Evolutionary conservation across 2,329 filamentous ascomycete species (phyloP), one percentile per base, ranked within the genome.

Genomic region (Epichloe gansuensis): DNA sequence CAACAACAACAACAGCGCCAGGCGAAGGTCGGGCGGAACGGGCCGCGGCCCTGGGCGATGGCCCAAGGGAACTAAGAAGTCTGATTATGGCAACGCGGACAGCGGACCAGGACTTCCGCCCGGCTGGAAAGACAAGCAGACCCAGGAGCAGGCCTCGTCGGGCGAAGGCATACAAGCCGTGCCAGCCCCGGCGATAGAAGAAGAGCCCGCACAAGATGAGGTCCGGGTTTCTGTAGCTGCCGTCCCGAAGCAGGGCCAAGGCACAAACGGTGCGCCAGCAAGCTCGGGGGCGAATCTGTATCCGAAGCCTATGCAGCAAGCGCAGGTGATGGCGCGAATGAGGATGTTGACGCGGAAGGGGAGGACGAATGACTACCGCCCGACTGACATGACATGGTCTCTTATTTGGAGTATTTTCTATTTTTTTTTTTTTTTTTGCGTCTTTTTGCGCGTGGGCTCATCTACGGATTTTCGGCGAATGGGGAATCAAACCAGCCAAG

Each of bases 51-150:
- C 81, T 1, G 81, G 81, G 0, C 74, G 81, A 43, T 85, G 80
- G 80, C 81, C 81, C 0, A 85, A 84, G 62, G 81, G 81, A 5
- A 83, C 81, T 0, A 85, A 83, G 65, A 85, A 85, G 63, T 77
- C 77, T 41, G 81, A 85, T 60, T 85, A 85, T 53, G 81, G 81
- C 0, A 83, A 83, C 56, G 81, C 81, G 0, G 78, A 80, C 37
- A 83, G 81, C 59, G 81, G 81, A 1, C 81, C 81, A 2, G 81
- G 81, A 2, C 67, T 84, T 17, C 81, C 81, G 1, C 81, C 81
- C 3, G 73, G 72, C 0, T 82, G 79, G 79, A 61, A 60, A 17
- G 69, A 71, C 47, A 67, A 57, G 51, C 60, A 61, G 50, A 47
- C 58, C 1, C 57, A 56, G 7, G 55, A 51, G 12, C 52, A 48